phyloP scores from a whole-genome alignment of 805 yeast genomes.

The Candida anglica region DNA sequence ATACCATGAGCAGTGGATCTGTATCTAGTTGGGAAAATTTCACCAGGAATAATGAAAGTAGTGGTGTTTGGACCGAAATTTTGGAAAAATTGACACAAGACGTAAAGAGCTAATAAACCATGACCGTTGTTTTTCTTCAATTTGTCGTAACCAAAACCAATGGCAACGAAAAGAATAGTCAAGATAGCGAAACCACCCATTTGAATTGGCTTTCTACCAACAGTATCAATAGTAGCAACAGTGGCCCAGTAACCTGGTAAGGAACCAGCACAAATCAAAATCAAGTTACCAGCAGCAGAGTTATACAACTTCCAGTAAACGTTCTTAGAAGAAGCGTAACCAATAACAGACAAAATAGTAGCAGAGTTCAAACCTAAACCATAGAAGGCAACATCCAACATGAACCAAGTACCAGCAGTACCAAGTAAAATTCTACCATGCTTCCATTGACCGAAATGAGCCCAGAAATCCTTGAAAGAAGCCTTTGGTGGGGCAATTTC shows the following conservation, averaged over 20 bases:
- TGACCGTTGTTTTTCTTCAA: slow-evolving; percentile 39
- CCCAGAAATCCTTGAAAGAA: slow-evolving; percentile 65
- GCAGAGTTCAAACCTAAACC: slow-evolving; percentile 86
- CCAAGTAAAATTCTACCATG: slow-evolving; percentile 80
- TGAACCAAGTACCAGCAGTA: slow-evolving; percentile 90
- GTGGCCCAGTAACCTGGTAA: slow-evolving; percentile 92
- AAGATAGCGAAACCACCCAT: slow-evolving; percentile 68
- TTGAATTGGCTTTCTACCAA: slow-evolving; percentile 87
- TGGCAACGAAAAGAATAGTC: slow-evolving; percentile 68
- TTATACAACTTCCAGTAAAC: slow-evolving; percentile 70
- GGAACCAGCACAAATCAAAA: slow-evolving; percentile 90
- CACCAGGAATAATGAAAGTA: slow-evolving; percentile 89
- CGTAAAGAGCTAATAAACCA: slow-evolving; percentile 73
- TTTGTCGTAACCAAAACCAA: slow-evolving; percentile 82
- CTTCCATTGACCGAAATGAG: slow-evolving; percentile 82
- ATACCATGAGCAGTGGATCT: slow-evolving; percentile 95
- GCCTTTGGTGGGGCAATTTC: slow-evolving; percentile 70
- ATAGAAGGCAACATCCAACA: slow-evolving; percentile 85
- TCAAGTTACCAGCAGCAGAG: slow-evolving; percentile 87
- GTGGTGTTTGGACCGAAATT: slow-evolving; percentile 94
- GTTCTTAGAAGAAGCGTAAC: slow-evolving; percentile 70
- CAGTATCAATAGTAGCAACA: slow-evolving; percentile 70
- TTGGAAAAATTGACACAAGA: slow-evolving; percentile 80
- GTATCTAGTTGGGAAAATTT: slow-evolving; percentile 89
- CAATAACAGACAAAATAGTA: slow-evolving; percentile 74